Conservation (phyloP, 768 basidiomycete species). For the Leucocoprinus birnbaumii region DNA sequence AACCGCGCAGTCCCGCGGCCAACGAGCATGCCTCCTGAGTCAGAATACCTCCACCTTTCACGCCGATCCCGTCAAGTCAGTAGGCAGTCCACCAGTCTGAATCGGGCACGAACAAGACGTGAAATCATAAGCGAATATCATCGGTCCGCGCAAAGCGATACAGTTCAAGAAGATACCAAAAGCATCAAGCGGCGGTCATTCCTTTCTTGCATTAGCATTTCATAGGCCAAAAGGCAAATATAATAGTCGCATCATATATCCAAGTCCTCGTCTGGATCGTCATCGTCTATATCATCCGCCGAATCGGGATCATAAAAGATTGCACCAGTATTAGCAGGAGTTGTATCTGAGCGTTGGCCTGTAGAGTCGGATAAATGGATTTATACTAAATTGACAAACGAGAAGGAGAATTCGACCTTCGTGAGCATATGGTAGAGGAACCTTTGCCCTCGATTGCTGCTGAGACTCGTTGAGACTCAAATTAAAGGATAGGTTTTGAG, state of each 20-base stretch:
- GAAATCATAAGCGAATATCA: not conserved
- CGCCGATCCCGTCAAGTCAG: not conserved
- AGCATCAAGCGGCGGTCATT: constrained; percentile 2
- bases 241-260: constrained; percentile 56
- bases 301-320: constrained; percentile 93
- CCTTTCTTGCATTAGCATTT: not conserved
- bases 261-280: constrained; percentile 94
- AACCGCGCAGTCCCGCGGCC: not conserved
- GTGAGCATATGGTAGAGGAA: constrained; percentile 89
- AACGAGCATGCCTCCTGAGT: not conserved
- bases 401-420: constrained; percentile 47
- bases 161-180: not conserved
- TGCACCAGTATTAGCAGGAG: constrained; percentile 29
- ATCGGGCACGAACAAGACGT: not conserved
- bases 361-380: not conserved
- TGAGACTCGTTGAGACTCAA: constrained; percentile 81
- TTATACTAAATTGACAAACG: not conserved
- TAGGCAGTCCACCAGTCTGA: not conserved
- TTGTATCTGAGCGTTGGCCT: constrained; percentile 32
- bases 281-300: constrained; percentile 92
- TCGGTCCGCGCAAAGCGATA: not conserved
- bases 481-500: constrained; percentile 82
- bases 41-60: not conserved
- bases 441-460: constrained; percentile 72
- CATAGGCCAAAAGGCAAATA: not conserved